Evolutionary conservation across 164 flowering plant genomes (phyloP).

Genomic region (Macadamia integrifolia): DNA sequence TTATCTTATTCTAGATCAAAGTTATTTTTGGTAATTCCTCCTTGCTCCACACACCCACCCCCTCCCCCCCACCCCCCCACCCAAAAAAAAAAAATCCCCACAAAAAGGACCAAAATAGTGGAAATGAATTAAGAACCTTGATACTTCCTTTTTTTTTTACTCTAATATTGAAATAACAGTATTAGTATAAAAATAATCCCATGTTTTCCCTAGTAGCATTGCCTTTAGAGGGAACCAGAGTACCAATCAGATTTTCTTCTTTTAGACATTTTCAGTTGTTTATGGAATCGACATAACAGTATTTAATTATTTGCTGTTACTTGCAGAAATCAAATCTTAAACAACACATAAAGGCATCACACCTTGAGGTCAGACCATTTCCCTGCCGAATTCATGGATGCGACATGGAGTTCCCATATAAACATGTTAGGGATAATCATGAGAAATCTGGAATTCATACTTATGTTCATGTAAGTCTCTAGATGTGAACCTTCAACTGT

Average conservation of each 20-base stretch:
- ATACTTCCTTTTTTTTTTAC: no score
- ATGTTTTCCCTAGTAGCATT: not conserved
- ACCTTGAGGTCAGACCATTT: slow-evolving; percentile 51
- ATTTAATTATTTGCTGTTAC: not conserved
- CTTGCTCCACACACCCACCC: no score
- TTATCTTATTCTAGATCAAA: no score
- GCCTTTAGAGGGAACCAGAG: not conserved
- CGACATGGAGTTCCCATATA: slow-evolving; percentile 57
- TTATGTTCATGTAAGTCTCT: slow-evolving; percentile 37
- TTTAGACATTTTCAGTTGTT: not conserved
- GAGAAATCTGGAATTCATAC: slow-evolving; percentile 60
- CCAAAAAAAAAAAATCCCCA: no score
- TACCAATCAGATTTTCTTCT: not conserved
- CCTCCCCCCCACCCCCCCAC: no score
- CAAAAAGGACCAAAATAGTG: no score
- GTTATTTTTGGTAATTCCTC: no score
- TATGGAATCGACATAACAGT: not conserved
- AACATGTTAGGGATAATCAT: slow-evolving; percentile 81
- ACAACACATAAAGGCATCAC: slow-evolving; percentile 74
- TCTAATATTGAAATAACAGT: no score
- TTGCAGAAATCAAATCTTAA: slow-evolving; percentile 72
- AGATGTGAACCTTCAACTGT: no score
- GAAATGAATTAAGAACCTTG: no score
- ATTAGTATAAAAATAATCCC: no score
- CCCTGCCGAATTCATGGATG: slow-evolving; percentile 57